Conservation (phyloP, 257 asterid species). For the Solanum dulcamara region DNA sequence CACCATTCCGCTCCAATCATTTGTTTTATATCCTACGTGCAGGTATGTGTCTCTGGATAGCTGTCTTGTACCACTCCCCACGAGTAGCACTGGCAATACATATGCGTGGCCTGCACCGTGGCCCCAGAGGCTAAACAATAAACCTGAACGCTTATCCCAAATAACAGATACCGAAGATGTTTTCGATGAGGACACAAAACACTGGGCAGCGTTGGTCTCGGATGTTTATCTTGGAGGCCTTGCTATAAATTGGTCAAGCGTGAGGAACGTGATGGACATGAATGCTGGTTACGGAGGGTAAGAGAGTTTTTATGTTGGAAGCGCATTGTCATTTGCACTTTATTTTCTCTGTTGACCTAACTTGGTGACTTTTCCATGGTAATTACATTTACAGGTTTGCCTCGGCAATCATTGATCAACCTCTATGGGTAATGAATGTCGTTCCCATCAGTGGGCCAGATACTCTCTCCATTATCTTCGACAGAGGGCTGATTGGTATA, state of each 20-base stretch:
- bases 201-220: constrained; percentile 76
- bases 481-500: constrained; percentile 64
- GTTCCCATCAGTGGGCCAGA: constrained; percentile 47
- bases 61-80: constrained; percentile 50
- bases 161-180: constrained; percentile 41
- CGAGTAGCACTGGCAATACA: constrained; percentile 5
- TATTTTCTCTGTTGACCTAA: neutral
- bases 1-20: neutral
- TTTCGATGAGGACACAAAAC: constrained; percentile 54
- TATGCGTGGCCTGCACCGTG: constrained; percentile 69
- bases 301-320: neutral
- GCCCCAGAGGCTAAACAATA: constrained; percentile 69
- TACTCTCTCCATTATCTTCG: constrained; percentile 46
- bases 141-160: constrained; percentile 43
- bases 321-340: neutral
- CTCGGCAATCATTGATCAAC: constrained; percentile 37
- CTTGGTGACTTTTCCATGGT: neutral
- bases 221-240: constrained; percentile 71
- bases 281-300: constrained; percentile 73
- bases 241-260: constrained; percentile 51
- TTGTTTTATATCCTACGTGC: neutral
- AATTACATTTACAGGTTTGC: constrained; percentile 38
- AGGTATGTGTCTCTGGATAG: constrained; percentile 73
- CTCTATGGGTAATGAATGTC: constrained; percentile 73
- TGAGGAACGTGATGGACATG: constrained; percentile 80